Conservation (phyloP, 2,329 filamentous ascomycete species). For the Hypoxylon rubiginosum region DNA sequence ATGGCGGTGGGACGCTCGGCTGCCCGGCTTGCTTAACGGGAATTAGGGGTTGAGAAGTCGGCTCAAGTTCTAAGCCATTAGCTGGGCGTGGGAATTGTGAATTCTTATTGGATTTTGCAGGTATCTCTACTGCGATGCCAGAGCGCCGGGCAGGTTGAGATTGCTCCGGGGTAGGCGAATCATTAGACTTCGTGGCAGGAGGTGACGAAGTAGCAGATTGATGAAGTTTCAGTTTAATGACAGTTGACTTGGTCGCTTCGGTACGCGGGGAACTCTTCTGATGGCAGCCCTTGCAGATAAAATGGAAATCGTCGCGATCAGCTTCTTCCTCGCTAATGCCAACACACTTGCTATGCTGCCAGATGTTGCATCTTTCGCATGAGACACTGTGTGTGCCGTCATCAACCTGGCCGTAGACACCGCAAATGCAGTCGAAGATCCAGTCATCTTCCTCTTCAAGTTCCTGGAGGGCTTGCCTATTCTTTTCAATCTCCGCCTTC, state of each 20-base stretch:
- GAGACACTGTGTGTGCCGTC: constrained; percentile 94
- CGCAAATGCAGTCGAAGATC: constrained; percentile 96
- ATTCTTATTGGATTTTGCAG: constrained; percentile 31
- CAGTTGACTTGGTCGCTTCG: constrained; percentile 69
- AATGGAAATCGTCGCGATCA: constrained; percentile 87
- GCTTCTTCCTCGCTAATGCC: constrained; percentile 83
- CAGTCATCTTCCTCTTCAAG: constrained; percentile 80
- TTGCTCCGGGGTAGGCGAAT: constrained; percentile 39
- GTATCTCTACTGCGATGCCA: constrained; percentile 41
- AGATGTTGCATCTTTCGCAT: constrained; percentile 93
- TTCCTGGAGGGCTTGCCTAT: constrained; percentile 80
- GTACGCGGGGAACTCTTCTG: constrained; percentile 68
- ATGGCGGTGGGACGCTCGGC: constrained; percentile 45
- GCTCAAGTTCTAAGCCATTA: constrained; percentile 40
- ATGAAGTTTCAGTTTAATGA: constrained; percentile 68
- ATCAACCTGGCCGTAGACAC: constrained; percentile 90
- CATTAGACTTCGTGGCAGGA: constrained; percentile 42
- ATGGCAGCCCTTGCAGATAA: constrained; percentile 84
- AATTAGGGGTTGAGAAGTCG: constrained; percentile 42
- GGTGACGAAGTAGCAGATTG: constrained; percentile 46
- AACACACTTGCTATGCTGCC: constrained; percentile 96
- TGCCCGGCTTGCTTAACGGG: constrained; percentile 49
- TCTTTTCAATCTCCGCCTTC: constrained; percentile 85
- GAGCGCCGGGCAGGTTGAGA: constrained; percentile 24
- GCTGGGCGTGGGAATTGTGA: constrained; percentile 30